Conservation (phyloP, 768 basidiomycete genomes). For the Hypholoma fasciculare region DNA sequence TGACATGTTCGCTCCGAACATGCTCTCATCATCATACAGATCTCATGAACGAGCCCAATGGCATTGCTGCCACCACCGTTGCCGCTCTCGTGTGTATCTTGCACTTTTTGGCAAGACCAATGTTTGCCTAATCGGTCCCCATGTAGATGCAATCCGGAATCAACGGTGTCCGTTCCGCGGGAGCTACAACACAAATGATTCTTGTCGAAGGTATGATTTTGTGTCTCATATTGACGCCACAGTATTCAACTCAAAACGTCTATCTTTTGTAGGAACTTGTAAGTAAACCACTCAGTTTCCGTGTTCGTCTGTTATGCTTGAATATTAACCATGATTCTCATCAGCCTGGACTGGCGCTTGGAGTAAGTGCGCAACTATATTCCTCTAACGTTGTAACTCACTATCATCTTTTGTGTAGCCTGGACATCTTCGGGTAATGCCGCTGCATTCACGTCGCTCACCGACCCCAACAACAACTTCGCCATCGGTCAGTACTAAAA, state of each 20-base stretch:
- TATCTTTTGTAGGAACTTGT: conserved; percentile 29
- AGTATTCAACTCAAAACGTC: neutral
- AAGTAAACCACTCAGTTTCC: conserved; percentile 6
- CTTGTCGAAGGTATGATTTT: conserved; percentile 37
- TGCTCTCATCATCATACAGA: neutral
- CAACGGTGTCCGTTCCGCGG: conserved; percentile 61
- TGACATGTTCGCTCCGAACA: neutral
- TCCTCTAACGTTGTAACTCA: too few relatives aligned
- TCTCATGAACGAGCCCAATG: conserved; percentile 69
- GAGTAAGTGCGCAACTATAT: conserved; percentile 32
- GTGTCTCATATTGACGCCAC: neutral
- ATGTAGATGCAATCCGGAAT: conserved; percentile 61
- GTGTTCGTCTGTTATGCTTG: too few relatives aligned
- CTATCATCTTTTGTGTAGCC: conserved; percentile 23
- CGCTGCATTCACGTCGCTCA: conserved; percentile 48
- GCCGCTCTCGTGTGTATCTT: conserved; percentile 42
- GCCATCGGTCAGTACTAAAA: conserved; percentile 45
- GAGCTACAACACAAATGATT: conserved; percentile 59
- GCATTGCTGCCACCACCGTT: conserved; percentile 51
- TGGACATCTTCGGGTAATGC: conserved; percentile 62
- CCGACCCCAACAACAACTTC: conserved; percentile 61
- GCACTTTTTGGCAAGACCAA: neutral
- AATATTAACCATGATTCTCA: conserved; percentile 15
- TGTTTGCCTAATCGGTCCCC: neutral
- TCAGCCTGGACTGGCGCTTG: conserved; percentile 60